These are phyloP conservation scores for Pseudogymnoascus sp. DNA, from an alignment of 2,329 filamentous ascomycete species.

Conservation along the genomic window DNA sequence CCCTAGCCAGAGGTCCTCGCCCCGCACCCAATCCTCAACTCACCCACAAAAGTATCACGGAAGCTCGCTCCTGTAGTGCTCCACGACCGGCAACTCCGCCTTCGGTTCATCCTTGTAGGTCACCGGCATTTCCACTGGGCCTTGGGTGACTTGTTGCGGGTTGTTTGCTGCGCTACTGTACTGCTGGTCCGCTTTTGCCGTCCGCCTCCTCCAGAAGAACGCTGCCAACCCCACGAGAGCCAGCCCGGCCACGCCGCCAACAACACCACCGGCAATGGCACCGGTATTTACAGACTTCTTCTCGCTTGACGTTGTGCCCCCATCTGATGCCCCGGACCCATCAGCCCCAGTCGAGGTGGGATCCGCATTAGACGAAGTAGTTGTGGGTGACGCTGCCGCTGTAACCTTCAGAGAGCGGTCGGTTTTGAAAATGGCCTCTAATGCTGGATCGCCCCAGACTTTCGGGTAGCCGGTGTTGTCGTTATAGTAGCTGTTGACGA, in stretches of 20 bases:
- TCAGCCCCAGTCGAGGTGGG: neutral
- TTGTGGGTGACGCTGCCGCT: neutral
- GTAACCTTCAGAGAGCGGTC: conserved; percentile 5
- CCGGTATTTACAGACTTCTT: conserved; percentile 14
- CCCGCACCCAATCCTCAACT: neutral
- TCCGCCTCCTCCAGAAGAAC: conserved; percentile 13
- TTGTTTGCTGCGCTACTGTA: neutral
- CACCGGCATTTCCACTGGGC: neutral
- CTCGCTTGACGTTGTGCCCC: neutral
- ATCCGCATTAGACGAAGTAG: neutral
- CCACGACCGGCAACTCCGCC: neutral
- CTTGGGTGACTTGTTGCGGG: neutral
- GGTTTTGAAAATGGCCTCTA: conserved; percentile 4
- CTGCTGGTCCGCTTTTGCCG: neutral
- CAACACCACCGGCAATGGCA: conserved; percentile 18
- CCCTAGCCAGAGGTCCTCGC: neutral
- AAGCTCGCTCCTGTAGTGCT: neutral
- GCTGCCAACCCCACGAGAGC: conserved; percentile 17
- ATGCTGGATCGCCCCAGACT: neutral
- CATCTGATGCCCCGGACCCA: neutral
- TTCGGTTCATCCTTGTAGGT: neutral
- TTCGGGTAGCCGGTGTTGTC: neutral
- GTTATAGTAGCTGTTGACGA: conserved; percentile 16
- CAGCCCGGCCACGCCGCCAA: conserved; percentile 19
- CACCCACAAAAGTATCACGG: neutral